Base-by-base conservation (phyloP, 2,329 filamentous ascomycete species). In the Eutypa lata region DNA sequence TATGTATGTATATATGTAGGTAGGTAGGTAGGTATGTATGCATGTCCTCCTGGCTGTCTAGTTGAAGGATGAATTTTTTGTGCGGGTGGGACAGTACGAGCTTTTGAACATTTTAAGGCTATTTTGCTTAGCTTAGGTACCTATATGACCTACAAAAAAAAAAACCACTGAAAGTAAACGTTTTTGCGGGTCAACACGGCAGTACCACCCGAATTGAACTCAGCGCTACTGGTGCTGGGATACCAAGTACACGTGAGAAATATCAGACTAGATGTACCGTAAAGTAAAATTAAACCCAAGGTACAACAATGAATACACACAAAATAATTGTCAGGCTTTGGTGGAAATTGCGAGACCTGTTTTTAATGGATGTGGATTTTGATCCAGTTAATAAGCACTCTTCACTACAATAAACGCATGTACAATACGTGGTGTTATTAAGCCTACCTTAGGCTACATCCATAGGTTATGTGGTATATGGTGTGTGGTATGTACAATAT, bases 291-390 rank as follows among this genome's bases (percentile, higher is more conserved):
- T 13, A 45, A 45, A 45, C 5, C n/a, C 21, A 28, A 8, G 10
- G 42, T 26, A 8, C 38, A 14, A 14, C 13, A 14, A 14, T 38
- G n/a, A 16, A 38, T n/a, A n/a, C n/a, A 35, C 31, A 35, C 7
- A 38, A 38, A 14, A 6, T 38, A 4, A 38, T 35, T 35, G n/a
- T 18, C 13, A 18, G 13, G 13, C n/a, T 16, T 14, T 38, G n/a
- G 35, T 38, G 35, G 35, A 38, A 38, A 7, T 38, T 38, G n/a
- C 35, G 16, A 38, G 13, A 38, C 35, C 26, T 31, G 26, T 31
- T 31, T n/a, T 31, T 10, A 31, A 31, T 31, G 26, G 26, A 31
- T 31, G 10, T 31, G 55, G 53, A 59, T 59, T 54, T 50, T 45
- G 35, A 18, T 50, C 57, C 55, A 54, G 35, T 38, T 38, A 38